Evolutionary conservation across 1,284 basidiomycete genomes (phyloP), one percentile per base, ranked within the genome.

Genomic region (Ustilago hordei): DNA sequence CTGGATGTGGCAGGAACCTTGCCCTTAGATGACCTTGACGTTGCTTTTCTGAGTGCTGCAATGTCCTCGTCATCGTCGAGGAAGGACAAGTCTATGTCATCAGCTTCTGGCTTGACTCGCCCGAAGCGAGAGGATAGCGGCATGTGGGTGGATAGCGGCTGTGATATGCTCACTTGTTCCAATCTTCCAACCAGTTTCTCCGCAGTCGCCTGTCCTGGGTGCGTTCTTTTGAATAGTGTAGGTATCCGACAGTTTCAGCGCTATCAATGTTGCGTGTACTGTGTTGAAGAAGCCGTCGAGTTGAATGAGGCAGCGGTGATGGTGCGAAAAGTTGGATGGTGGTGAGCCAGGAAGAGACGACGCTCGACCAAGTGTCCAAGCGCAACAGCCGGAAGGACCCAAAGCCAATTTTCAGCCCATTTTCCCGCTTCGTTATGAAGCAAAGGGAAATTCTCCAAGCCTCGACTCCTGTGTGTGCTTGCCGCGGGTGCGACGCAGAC

Each of bases 21-120:
- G 52, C 32, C 36, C 32, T 54, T 68, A 28, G 23, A 35, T 41
- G 23, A 15, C 31, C 48, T 38, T 34, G 48, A 38, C 0, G 64
- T 45, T 3, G 17, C 47, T 31, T 50, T 60, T n/a, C 17, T 59
- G 54, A 75, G 31, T 1, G 65, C 35, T 7, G 45, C 56, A 13
- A 70, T 67, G 35, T 67, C 68, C 36, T 75, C 68, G 43, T 75
- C 73, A 15, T 61, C 61, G 15, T 52, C 17, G 36, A 75, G 50
- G 39, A 75, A 75, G 32, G 72, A 69, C 2, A 75, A 60, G 35
- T 69, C 67, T 38, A 75, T 69, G 2, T 60, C 59, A 31, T 63
- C 67, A 45, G 55, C 9, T 17, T 68, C 63, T 23, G 43, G 19
- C 55, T 63, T 63, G 28, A n/a, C 4, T 13, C 55, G 62, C 34